phyloP scores from a whole-genome alignment of 306 rosid genomes.

The Cicer yamashitae region DNA sequence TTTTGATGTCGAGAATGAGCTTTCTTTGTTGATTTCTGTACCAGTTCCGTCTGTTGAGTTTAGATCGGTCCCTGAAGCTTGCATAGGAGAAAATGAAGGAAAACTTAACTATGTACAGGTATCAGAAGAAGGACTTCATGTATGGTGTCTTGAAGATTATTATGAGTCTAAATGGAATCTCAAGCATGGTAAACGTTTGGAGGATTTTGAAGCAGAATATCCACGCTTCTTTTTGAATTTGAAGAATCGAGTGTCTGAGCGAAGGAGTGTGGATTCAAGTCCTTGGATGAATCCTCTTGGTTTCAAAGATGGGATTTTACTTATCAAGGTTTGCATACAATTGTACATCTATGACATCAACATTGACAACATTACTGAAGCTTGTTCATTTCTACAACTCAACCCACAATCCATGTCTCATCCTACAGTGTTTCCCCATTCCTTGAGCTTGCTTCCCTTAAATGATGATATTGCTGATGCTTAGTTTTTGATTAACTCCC shows the following conservation, averaged over 20 bases:
- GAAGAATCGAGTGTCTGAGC: conserved; percentile 39
- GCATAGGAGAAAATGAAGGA: conserved; percentile 68
- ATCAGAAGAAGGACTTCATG: conserved; percentile 63
- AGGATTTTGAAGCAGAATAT: conserved; percentile 53
- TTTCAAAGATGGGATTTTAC: conserved; percentile 57
- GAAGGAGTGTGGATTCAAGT: background rate
- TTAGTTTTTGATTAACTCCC: conserved; percentile 2
- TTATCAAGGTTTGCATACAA: conserved; percentile 51
- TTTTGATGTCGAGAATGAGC: conserved; percentile 58
- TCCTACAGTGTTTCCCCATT: conserved; percentile 58
- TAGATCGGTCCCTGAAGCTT: conserved; percentile 47
- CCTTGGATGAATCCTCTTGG: conserved; percentile 66
- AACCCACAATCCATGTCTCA: conserved; percentile 42
- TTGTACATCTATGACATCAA: conserved; percentile 53
- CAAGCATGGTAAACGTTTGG: conserved; percentile 47
- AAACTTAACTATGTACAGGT: conserved; percentile 54
- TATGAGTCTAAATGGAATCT: conserved; percentile 60
- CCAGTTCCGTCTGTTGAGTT: conserved; percentile 54
- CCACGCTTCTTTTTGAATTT: conserved; percentile 51
- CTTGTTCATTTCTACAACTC: conserved; percentile 49
- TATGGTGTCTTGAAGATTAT: conserved; percentile 67
- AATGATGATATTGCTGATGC: background rate
- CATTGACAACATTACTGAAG: conserved; percentile 38
- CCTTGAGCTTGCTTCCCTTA: conserved; percentile 61
- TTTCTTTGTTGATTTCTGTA: conserved; percentile 52